These are phyloP conservation scores for Penicillium corylophilum DNA, from an alignment of 2,329 filamentous ascomycete genomes.

Conservation along the genomic window DNA sequence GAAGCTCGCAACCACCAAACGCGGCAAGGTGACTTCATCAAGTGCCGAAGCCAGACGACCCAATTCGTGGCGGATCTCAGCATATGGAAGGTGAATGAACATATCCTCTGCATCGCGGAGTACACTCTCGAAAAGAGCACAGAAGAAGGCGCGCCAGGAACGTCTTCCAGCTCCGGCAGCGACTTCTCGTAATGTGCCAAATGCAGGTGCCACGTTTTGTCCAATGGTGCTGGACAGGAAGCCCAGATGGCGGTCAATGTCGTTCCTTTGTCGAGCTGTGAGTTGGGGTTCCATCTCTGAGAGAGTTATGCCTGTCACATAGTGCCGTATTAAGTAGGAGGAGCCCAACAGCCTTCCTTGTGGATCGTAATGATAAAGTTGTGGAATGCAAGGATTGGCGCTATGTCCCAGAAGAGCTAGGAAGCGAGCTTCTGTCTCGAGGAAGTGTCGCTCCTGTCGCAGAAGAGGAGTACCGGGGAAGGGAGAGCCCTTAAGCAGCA, in stretches of 20 bases:
- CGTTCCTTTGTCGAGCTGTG: conserved; percentile 28
- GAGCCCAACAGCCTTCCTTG: conserved; percentile 26
- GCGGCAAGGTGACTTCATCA: conserved; percentile 52
- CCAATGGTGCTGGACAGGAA: conserved; percentile 43
- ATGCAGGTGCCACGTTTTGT: conserved; percentile 48
- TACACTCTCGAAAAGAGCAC: conserved; percentile 51
- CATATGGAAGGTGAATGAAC: conserved; percentile 57
- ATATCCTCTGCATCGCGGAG: conserved; percentile 60
- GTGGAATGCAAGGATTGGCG: conserved; percentile 36
- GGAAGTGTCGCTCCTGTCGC: conserved; percentile 38
- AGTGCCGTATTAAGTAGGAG: conserved; percentile 40
- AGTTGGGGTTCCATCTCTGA: conserved; percentile 32
- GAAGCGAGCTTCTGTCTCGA: conserved; percentile 43
- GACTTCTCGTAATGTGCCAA: conserved; percentile 52
- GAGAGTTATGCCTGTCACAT: conserved; percentile 35
- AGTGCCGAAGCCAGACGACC: conserved; percentile 45
- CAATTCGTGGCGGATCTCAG: conserved; percentile 53
- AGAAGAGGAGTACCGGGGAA: conserved; percentile 37
- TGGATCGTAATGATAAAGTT: conserved; percentile 39
- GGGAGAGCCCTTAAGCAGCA: conserved; percentile 41
- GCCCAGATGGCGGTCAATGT: conserved; percentile 38
- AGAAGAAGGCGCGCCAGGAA: conserved; percentile 57
- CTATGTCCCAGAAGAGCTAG: conserved; percentile 37
- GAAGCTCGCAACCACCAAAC: conserved; percentile 52
- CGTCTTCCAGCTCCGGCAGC: conserved; percentile 44